Evolutionary conservation across 2,329 filamentous ascomycete species (phyloP).

Genomic region (Xylaria arbuscula): DNA sequence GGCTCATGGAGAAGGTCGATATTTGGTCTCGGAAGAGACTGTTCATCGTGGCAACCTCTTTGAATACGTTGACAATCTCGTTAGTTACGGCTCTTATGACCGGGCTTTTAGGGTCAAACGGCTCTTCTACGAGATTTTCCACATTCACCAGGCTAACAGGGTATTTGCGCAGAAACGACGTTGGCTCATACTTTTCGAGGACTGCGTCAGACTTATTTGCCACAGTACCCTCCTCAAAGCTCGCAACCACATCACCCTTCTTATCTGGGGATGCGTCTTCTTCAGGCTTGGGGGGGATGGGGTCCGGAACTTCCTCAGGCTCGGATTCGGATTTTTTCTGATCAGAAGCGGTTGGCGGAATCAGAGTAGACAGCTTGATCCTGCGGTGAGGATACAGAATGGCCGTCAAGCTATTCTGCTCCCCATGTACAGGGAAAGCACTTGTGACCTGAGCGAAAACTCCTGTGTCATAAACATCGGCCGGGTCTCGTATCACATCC

Average conservation of each 20-base stretch:
- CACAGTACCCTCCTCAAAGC: constrained; percentile 86
- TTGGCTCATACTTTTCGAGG: constrained; percentile 79
- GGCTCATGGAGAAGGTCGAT: constrained; percentile 94
- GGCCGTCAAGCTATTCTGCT: constrained; percentile 86
- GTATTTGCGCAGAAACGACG: constrained; percentile 90
- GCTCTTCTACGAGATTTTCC: constrained; percentile 89
- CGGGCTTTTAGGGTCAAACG: constrained; percentile 88
- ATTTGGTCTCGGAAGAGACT: constrained; percentile 97
- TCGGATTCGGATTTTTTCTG: constrained; percentile 64
- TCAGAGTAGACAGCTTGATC: constrained; percentile 86
- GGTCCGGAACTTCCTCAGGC: constrained; percentile 64
- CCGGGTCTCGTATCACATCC: constrained; percentile 88
- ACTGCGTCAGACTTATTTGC: constrained; percentile 66
- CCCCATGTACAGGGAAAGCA: constrained; percentile 89
- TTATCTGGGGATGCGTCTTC: constrained; percentile 70
- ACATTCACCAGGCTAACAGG: constrained; percentile 95
- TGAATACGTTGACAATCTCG: constrained; percentile 99
- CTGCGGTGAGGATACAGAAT: constrained; percentile 96
- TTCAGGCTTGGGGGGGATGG: constrained; percentile 67
- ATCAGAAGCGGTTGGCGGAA: constrained; percentile 72
- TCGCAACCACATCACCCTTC: constrained; percentile 94
- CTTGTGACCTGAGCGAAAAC: constrained; percentile 99
- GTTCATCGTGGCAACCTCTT: constrained; percentile 94
- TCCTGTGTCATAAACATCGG: constrained; percentile 94
- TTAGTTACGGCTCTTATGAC: constrained; percentile 92